Percentiles rank a stretch among this genome's conserved stretches.
These are phyloP conservation scores for Ormosia semicastrata DNA, from an alignment of 306 rosid species.

Conservation along the genomic window DNA sequence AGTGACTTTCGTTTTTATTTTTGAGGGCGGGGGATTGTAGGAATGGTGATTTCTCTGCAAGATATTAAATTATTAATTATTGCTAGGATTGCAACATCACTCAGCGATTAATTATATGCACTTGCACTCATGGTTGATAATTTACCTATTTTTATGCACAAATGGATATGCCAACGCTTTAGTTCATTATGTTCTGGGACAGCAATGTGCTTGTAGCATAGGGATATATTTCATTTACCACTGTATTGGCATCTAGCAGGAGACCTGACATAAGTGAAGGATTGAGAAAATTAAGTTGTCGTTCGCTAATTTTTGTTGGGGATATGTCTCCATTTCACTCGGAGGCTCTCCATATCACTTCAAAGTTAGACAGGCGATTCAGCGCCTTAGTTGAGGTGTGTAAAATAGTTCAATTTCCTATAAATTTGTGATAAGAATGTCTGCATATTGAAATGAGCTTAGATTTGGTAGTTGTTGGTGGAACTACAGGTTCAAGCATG, in stretches of 20 bases:
- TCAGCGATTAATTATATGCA: neutral
- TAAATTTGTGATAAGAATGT: neutral
- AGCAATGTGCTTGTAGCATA: constrained; percentile 7
- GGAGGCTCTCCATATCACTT: constrained; percentile 82
- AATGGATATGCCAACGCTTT: neutral
- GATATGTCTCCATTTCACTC: constrained; percentile 82
- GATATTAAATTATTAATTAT: constrained; percentile 11
- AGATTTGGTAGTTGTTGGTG: constrained; percentile 10
- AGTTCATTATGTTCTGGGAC: constrained; percentile 2
- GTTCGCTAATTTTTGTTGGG: constrained; percentile 89
- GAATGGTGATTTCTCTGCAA: neutral
- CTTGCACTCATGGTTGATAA: constrained; percentile 1
- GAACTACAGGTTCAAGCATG: constrained; percentile 87
- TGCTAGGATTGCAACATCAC: constrained; percentile 1
- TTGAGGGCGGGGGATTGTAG: neutral
- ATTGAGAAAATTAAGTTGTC: constrained; percentile 75
- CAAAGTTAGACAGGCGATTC: constrained; percentile 78
- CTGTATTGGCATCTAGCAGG: constrained; percentile 45
- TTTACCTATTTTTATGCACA: neutral
- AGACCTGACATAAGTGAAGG: constrained; percentile 76
- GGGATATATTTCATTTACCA: neutral
- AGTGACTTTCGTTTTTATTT: neutral
- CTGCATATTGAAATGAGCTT: neutral
- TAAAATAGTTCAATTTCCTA: neutral
- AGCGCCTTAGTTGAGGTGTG: constrained; percentile 93